These are phyloP conservation scores for Mortierella sp. DNA, from an alignment of 371 early-diverging fungal genomes.

Conservation along the genomic window DNA sequence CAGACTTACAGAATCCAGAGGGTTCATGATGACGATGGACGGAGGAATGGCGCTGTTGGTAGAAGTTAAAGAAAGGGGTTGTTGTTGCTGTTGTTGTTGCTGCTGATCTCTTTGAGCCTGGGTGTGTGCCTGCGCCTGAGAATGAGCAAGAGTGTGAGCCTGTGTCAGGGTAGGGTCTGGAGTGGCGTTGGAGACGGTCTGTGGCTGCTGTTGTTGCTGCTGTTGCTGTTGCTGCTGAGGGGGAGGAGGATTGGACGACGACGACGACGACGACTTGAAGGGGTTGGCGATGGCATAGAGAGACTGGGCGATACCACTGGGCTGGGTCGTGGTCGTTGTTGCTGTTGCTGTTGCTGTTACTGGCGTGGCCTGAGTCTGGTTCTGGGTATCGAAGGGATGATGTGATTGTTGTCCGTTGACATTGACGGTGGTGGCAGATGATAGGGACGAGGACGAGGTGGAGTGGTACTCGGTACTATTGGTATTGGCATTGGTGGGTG, in stretches of 20 bases:
- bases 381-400: conserved; percentile 1
- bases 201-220: not conserved
- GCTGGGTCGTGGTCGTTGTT: too few relatives aligned
- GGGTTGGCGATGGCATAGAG: conserved; percentile 3
- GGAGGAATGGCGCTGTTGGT: not conserved
- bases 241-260: not conserved
- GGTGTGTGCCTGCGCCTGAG: conserved; percentile 1
- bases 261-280: not conserved
- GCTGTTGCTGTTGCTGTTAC: not conserved
- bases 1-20: not conserved
- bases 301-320: not conserved
- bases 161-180: not conserved
- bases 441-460: not conserved
- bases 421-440: not conserved
- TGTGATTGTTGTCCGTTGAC: conserved; percentile 9
- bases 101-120: conserved; percentile 3
- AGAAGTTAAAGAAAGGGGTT: not conserved
- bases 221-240: not conserved
- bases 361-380: conserved; percentile 7
- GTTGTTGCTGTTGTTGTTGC: not conserved
- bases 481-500: conserved; percentile 8
- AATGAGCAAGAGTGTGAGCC: conserved; percentile 5
- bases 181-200: not conserved
- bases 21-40: conserved; percentile 9
- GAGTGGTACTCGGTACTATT: not conserved